Base-by-base conservation (phyloP, 139 green algal genomes). In the Chlamydomonas incerta region DNA sequence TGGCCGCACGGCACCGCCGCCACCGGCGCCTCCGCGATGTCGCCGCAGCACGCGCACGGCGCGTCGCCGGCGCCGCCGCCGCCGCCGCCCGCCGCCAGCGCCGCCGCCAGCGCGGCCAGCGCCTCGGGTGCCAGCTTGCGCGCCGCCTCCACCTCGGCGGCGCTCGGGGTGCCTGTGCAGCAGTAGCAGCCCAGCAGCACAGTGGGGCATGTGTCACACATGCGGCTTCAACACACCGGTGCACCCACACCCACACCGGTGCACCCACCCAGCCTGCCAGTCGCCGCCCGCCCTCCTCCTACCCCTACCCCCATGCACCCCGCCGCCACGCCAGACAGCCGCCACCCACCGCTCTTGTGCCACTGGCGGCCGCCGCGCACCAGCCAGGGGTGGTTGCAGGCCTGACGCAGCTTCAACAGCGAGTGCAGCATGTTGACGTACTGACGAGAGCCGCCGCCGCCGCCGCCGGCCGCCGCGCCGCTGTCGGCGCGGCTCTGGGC, bases 341-440 rank as follows among this genome's bases (percentile, higher is more conserved):
- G 18, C 18, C 31, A 14, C 77, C 70, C 63, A 85, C 79, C 79
- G 29, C n/a, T 74, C 26, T 35, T 55, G 37, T 66, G 29, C 33
- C 68, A 65, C 11, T 28, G 50, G 55, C 52, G 1, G 31, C 46
- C 73, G 6, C 87, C 87, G 0, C 73, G 58, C 23, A 98, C 91
- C 29, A 98, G 91, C 90, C 86, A 92, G 6, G 94, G 94, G 92
- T 99, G 96, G 89, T 97, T 96, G 93, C 96, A 99, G 0, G 95
- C 96, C 92, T 99, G 96, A 0, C 96, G 91, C 88, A 99, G 89
- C 55, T 91, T 91, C 84, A 99, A 92, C 86, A 99, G 91, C 85
- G 93, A 77, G 67, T 90, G 90, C 68, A 99, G 93, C 88, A 98
- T 96, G 88, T 96, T 96, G 57, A 98, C 91, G 91, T 98, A 98